These are phyloP conservation scores for Xylaria sp. DNA, from an alignment of 2,329 filamentous ascomycete species.

Conservation along the genomic window DNA sequence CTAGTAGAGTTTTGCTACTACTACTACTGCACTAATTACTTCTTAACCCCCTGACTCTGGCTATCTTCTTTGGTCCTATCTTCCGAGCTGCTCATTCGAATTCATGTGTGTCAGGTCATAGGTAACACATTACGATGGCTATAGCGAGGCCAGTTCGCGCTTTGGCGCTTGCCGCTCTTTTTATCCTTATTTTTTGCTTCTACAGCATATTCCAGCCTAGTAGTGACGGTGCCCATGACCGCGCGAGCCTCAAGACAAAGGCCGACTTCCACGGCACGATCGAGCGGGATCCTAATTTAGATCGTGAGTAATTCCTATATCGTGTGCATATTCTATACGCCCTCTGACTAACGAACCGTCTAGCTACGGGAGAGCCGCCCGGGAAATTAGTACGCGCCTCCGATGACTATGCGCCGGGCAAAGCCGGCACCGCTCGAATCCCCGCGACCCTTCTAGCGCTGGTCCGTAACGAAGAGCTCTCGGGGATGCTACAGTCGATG, in stretches of 20 bases:
- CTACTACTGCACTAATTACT: neutral
- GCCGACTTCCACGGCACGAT: slow-evolving; percentile 55
- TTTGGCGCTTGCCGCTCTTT: slow-evolving; percentile 75
- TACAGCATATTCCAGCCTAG: slow-evolving; percentile 75
- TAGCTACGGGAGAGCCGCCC: slow-evolving; percentile 85
- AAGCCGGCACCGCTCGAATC: slow-evolving; percentile 81
- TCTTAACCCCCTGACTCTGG: neutral
- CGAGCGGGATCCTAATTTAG: slow-evolving; percentile 84
- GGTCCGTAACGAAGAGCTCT: slow-evolving; percentile 90
- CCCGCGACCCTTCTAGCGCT: slow-evolving; percentile 93
- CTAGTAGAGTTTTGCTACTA: slow-evolving; percentile 17
- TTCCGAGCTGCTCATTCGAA: slow-evolving; percentile 24
- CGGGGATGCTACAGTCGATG: slow-evolving; percentile 89
- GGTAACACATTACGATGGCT: slow-evolving; percentile 71
- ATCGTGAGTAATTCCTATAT: slow-evolving; percentile 69
- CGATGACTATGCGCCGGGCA: slow-evolving; percentile 81
- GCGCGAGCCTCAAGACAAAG: slow-evolving; percentile 53
- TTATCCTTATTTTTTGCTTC: slow-evolving; percentile 82
- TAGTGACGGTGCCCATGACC: slow-evolving; percentile 42
- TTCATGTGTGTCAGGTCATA: slow-evolving; percentile 47
- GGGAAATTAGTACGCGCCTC: slow-evolving; percentile 79
- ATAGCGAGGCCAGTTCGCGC: slow-evolving; percentile 86
- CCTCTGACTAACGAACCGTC: slow-evolving; percentile 28
- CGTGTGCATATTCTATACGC: neutral
- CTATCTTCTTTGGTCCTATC: slow-evolving; percentile 14